These are phyloP conservation scores for Brasilioporus rufonigricans DNA, from an alignment of 768 basidiomycete genomes.

Conservation along the genomic window DNA sequence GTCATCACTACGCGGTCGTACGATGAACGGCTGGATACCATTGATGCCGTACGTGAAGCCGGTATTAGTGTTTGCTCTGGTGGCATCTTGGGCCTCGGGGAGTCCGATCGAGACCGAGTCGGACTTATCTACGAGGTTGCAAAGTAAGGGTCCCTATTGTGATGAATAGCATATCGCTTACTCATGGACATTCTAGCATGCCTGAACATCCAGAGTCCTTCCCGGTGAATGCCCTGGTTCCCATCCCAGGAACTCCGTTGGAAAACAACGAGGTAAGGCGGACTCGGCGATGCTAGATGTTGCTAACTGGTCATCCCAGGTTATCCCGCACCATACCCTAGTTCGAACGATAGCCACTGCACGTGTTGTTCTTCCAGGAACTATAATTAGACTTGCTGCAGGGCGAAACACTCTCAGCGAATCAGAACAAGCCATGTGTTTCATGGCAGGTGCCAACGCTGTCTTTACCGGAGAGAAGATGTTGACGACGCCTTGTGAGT, in stretches of 20 bases:
- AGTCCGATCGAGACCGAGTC: conserved; percentile 84
- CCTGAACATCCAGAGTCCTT: conserved; percentile 98
- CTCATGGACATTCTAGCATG: conserved; percentile 50
- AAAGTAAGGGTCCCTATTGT: conserved; percentile 51
- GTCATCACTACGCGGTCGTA: conserved; percentile 95
- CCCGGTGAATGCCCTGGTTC: conserved; percentile 96
- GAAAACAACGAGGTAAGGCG: conserved; percentile 78
- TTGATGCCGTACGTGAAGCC: conserved; percentile 86
- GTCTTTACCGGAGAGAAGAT: conserved; percentile 98
- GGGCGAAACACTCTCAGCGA: conserved; percentile 88
- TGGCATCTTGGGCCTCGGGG: conserved; percentile 93
- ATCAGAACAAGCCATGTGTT: conserved; percentile 95
- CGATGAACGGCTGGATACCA: conserved; percentile 89
- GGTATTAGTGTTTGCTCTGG: conserved; percentile 98
- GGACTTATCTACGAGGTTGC: conserved; percentile 93
- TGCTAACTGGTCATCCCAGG: conserved; percentile 42
- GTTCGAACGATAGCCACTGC: conserved; percentile 95
- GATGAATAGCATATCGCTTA: conserved; percentile 3
- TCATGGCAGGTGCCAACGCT: conserved; percentile 98
- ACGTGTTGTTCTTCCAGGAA: conserved; percentile 84
- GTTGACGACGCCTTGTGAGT: conserved; percentile 94
- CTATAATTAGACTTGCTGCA: conserved; percentile 94
- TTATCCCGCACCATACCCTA: conserved; percentile 77
- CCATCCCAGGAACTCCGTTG: conserved; percentile 91
- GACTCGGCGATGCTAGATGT: background rate